phyloP scores from a whole-genome alignment of 2,329 filamentous ascomycete species.

The Penicillium verrucosum region DNA sequence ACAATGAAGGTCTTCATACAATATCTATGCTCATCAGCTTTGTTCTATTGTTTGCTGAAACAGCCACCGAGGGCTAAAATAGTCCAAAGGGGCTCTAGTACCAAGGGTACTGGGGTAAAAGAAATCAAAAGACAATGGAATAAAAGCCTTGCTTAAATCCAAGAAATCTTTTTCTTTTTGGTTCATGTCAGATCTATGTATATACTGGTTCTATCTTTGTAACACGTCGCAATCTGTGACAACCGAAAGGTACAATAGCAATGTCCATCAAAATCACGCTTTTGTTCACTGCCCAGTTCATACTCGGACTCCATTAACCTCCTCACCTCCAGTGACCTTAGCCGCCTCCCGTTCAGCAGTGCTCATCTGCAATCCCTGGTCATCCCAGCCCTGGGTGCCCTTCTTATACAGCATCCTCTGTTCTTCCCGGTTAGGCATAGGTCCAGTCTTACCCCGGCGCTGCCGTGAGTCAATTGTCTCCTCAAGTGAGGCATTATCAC shows the following conservation, averaged over 20 bases:
- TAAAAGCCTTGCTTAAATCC: not conserved
- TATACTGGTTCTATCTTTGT: slow-evolving; percentile 9
- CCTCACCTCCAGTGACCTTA: slow-evolving; percentile 33
- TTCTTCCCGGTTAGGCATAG: slow-evolving; percentile 33
- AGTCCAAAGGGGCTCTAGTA: not conserved
- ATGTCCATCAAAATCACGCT: not conserved
- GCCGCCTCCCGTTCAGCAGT: slow-evolving; percentile 34
- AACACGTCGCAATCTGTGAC: not conserved
- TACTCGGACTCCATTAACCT: slow-evolving; percentile 33
- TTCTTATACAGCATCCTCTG: slow-evolving; percentile 40
- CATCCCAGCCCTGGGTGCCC: slow-evolving; percentile 44
- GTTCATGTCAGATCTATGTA: slow-evolving; percentile 4
- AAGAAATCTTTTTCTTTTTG: not conserved
- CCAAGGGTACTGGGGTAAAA: not conserved
- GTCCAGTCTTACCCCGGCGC: slow-evolving; percentile 39
- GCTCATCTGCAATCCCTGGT: slow-evolving; percentile 41
- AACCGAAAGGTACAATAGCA: not conserved
- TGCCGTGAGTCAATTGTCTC: slow-evolving; percentile 44
- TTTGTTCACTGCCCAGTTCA: slow-evolving; percentile 10
- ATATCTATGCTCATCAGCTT: not conserved
- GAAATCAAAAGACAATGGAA: not conserved
- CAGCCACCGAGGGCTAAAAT: not conserved
- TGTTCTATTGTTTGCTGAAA: slow-evolving; percentile 4
- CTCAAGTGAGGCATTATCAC: slow-evolving; percentile 41
- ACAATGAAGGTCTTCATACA: not conserved